phyloP scores from a whole-genome alignment of 208 protist species.

The Endotrypanum monterogeii region DNA sequence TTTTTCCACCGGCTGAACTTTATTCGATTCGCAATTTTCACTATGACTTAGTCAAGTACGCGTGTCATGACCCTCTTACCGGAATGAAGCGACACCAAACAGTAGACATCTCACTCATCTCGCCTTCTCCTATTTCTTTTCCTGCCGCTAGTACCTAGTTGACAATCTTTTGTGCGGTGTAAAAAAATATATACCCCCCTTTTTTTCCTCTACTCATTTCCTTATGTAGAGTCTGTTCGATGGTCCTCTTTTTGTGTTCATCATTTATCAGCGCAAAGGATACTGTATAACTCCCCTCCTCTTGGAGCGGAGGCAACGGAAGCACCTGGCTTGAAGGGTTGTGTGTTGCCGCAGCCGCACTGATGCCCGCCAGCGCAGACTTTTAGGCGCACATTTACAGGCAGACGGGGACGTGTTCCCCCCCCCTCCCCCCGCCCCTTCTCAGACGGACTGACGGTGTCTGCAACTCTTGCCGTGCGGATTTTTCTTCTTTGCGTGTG shows the following conservation, averaged over 20 bases:
- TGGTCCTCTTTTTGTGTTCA: background rate
- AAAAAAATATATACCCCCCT: background rate
- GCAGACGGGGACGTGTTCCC: constrained; percentile 2
- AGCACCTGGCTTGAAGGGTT: background rate
- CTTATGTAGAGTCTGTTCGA: background rate
- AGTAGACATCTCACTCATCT: background rate
- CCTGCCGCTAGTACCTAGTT: no score
- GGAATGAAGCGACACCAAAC: no score
- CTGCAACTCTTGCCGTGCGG: no score
- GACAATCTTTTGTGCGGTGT: no score
- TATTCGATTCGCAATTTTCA: no score
- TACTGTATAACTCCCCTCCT: background rate
- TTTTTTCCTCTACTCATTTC: background rate
- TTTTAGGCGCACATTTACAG: background rate
- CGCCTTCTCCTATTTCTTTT: background rate
- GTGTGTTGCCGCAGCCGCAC: background rate
- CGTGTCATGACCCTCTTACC: no score
- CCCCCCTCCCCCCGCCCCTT: no score
- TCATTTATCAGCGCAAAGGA: background rate
- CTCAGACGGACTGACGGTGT: background rate
- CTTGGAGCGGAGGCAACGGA: background rate
- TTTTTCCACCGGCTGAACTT: no score
- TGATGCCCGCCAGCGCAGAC: background rate
- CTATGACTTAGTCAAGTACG: no score
- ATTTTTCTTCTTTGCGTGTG: background rate